These are phyloP conservation scores for Porodaedalea pini DNA, from an alignment of 1,284 basidiomycete genomes.

Conservation along the genomic window DNA sequence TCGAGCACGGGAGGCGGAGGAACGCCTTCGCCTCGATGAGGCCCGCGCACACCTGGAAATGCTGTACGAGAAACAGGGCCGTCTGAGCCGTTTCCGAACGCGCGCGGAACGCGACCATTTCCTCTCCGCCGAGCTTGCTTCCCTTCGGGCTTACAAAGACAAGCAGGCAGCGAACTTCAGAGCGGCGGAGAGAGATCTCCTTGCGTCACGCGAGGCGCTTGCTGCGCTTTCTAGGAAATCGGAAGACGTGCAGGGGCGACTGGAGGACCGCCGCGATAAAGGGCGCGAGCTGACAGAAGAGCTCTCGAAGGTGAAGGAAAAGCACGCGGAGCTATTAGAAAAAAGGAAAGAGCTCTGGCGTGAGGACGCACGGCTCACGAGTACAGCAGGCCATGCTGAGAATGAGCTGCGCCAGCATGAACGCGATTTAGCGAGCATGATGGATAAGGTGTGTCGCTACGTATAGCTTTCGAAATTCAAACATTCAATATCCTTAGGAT, in stretches of 20 bases:
- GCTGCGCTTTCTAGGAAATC: conserved; percentile 58
- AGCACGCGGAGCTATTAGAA: conserved; percentile 72
- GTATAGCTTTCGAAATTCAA: neutral
- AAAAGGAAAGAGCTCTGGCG: conserved; percentile 92
- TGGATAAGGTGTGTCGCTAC: conserved; percentile 76
- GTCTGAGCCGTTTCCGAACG: conserved; percentile 80
- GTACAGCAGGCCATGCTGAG: conserved; percentile 69
- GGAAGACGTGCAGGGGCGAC: conserved; percentile 59
- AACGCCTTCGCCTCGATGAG: conserved; percentile 71
- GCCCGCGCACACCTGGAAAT: conserved; percentile 66
- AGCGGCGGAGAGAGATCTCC: conserved; percentile 44
- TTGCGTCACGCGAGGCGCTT: conserved; percentile 44
- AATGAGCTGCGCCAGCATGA: conserved; percentile 83
- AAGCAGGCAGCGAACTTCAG: conserved; percentile 51
- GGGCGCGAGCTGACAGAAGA: conserved; percentile 68
- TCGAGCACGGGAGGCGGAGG: conserved; percentile 54
- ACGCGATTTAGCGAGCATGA: conserved; percentile 80
- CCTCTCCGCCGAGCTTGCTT: conserved; percentile 69
- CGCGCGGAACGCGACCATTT: conserved; percentile 80
- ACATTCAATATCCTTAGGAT: conserved; percentile 50
- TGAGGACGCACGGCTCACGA: conserved; percentile 87
- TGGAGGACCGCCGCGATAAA: conserved; percentile 74
- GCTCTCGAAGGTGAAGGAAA: conserved; percentile 62
- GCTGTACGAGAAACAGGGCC: conserved; percentile 85
- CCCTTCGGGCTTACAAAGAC: conserved; percentile 55